Percentiles rank a stretch among this genome's conserved stretches.
These are phyloP conservation scores for Aspergillus pseudoglaucus DNA, from an alignment of 2,329 filamentous ascomycete species.

Conservation along the genomic window DNA sequence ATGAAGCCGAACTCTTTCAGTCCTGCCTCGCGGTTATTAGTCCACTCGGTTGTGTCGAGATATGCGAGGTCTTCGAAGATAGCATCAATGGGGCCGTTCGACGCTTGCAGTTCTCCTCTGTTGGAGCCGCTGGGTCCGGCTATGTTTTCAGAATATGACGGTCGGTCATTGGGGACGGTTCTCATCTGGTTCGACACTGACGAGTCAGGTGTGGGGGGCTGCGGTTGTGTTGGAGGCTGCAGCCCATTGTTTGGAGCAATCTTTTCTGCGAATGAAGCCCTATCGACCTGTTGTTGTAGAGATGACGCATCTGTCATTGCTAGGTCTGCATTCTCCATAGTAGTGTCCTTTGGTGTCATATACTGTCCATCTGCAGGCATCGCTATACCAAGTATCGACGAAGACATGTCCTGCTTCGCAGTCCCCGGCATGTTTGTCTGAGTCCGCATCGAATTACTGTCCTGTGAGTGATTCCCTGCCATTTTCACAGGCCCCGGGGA, in stretches of 20 bases:
- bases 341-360: slow-evolving; percentile 26
- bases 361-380: slow-evolving; percentile 28
- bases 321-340: slow-evolving; percentile 23
- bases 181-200: slow-evolving; percentile 21
- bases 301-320: slow-evolving; percentile 16
- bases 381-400: slow-evolving; percentile 26
- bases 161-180: slow-evolving; percentile 10
- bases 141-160: slow-evolving; percentile 8
- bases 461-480: slow-evolving; percentile 2
- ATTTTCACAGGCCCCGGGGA: slow-evolving; percentile 3
- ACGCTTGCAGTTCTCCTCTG: slow-evolving; percentile 2
- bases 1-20: slow-evolving; percentile 40
- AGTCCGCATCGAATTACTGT: slow-evolving; percentile 8
- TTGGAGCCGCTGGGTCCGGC: slow-evolving; percentile 2
- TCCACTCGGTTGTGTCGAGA: slow-evolving; percentile 41
- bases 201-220: slow-evolving; percentile 29
- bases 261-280: slow-evolving; percentile 14
- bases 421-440: slow-evolving; percentile 7
- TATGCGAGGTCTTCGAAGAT: slow-evolving; percentile 42
- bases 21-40: slow-evolving; percentile 34
- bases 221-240: slow-evolving; percentile 15
- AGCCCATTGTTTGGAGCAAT: slow-evolving; percentile 14
- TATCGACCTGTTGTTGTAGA: slow-evolving; percentile 10
- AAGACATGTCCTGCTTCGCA: slow-evolving; percentile 17
- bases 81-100: slow-evolving; percentile 32